Base-by-base conservation (phyloP, 768 basidiomycete genomes). In the Amanita phalloides region DNA sequence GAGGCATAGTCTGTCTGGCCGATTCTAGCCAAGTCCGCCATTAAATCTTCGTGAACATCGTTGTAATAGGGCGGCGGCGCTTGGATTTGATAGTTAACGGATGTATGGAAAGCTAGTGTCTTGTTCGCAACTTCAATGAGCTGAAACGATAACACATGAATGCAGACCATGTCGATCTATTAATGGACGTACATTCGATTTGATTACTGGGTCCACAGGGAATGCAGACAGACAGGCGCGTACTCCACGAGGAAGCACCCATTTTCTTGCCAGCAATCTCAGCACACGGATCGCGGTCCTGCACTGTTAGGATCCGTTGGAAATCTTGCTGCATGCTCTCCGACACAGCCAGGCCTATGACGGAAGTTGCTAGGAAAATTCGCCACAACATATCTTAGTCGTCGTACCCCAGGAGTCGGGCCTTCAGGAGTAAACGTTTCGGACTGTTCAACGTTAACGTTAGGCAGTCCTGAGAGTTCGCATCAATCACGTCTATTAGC, bases 91-190 rank as follows among this genome's bases (percentile, higher is more conserved):
- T 81, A 82, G 65, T 80, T 81, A 23, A 75, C 71, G 2, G 80
- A 81, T 0, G 79, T 77, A 58, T 82, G 81, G 59, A 84, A 81
- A 11, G 75, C 71, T 7, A 81, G 61, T 0, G 77, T 77, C 59
- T 76, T 79, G 57, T 70, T 80, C 41, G 80, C 66, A 7, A 78
- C 77, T 54, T 82, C 75, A 33, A 82, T 67, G 45, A 77, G 72
- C 79, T 81, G 53, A 48, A 4, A 38, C 17, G 10, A 17, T 10
- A 10, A 25, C n/a, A 51, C 3, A 30, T 20, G 25, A 51, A 26
- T 20, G 4, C 14, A 41, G 37, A 42, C 6, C 38, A 21, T 28
- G 14, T 13, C 8, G 6, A 23, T 11, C 9, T 44, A 10, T 20
- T 32, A 20, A 25, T 14, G 41, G 3, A 43, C 73, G 42, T 56